Percentiles rank a stretch among this genome's conserved stretches.
These are phyloP conservation scores for Micromonas pusilla DNA, from an alignment of 139 green algal species.

Conservation along the genomic window DNA sequence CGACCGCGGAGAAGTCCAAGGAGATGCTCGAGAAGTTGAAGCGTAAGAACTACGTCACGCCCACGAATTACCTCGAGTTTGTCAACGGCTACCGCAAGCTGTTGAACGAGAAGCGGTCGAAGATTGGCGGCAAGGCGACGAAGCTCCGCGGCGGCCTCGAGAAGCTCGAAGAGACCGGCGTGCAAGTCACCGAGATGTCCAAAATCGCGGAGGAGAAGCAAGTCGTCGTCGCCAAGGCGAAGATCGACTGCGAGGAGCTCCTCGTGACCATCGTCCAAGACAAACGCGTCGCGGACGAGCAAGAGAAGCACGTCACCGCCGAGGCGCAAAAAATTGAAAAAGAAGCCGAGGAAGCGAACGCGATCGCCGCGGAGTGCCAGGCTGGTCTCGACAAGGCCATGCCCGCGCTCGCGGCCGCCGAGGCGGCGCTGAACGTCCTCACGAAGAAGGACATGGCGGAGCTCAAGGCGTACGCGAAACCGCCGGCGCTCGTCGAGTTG, in stretches of 20 bases:
- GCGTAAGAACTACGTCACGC: conserved; percentile 70
- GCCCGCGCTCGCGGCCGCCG: conserved; percentile 60
- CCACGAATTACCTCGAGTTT: conserved; percentile 74
- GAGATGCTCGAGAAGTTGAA: conserved; percentile 54
- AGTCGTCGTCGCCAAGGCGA: conserved; percentile 65
- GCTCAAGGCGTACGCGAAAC: conserved; percentile 80
- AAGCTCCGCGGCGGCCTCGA: conserved; percentile 66
- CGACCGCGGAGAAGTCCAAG: conserved; percentile 43
- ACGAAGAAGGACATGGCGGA: conserved; percentile 81
- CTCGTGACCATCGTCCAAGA: conserved; percentile 82
- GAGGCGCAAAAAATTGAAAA: conserved; percentile 71
- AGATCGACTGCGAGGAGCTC: conserved; percentile 77
- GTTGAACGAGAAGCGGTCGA: conserved; percentile 58
- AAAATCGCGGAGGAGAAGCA: conserved; percentile 68
- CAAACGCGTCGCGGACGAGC: conserved; percentile 77
- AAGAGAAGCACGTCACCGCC: conserved; percentile 76
- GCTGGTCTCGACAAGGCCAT: conserved; percentile 68
- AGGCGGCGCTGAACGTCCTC: conserved; percentile 72
- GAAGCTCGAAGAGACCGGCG: conserved; percentile 68
- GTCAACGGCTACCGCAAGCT: conserved; percentile 58
- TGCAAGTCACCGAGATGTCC: conserved; percentile 64
- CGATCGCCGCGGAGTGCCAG: conserved; percentile 67
- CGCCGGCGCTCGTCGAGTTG: conserved; percentile 70
- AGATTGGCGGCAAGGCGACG: conserved; percentile 55
- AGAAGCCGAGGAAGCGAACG: conserved; percentile 69